phyloP scores from a whole-genome alignment of 768 basidiomycete species.

The Auricularia auricula-judae region DNA sequence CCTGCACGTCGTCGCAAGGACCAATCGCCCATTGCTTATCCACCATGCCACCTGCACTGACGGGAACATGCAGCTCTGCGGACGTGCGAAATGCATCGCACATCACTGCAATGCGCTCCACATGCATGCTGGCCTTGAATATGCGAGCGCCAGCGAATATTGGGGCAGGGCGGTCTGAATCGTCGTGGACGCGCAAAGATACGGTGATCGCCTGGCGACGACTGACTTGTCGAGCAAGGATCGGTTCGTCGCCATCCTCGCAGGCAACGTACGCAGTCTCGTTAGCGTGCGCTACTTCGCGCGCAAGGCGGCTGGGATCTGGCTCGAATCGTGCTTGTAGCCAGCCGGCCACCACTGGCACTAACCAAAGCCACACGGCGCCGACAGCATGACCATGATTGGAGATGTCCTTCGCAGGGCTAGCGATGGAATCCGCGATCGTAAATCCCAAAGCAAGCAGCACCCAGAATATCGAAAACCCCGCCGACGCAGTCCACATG shows the following conservation, averaged over 20 bases:
- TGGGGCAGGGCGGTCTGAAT: conserved; percentile 13
- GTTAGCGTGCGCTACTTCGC: conserved; percentile 22
- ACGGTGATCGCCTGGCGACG: background rate
- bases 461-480: conserved; percentile 32
- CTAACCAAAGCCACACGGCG: conserved; percentile 33
- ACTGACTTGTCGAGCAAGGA: background rate
- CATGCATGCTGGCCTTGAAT: conserved; percentile 9
- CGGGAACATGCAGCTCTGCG: background rate
- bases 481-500: conserved; percentile 30
- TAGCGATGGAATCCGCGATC: conserved; percentile 15
- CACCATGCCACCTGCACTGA: background rate
- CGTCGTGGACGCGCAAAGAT: background rate
- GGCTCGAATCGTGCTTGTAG: conserved; percentile 30
- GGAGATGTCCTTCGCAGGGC: conserved; percentile 14
- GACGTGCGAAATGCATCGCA: background rate
- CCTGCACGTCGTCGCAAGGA: too few species aligned
- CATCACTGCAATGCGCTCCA: conserved; percentile 9
- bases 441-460: conserved; percentile 32
- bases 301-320: conserved; percentile 20
- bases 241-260: background rate
- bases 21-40: background rate
- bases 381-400: conserved; percentile 28
- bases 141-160: conserved; percentile 15
- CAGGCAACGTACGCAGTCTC: background rate
- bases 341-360: conserved; percentile 31